phyloP scores from a whole-genome alignment of 192 early-diverging fungal species.

The Dissophora ornata region DNA sequence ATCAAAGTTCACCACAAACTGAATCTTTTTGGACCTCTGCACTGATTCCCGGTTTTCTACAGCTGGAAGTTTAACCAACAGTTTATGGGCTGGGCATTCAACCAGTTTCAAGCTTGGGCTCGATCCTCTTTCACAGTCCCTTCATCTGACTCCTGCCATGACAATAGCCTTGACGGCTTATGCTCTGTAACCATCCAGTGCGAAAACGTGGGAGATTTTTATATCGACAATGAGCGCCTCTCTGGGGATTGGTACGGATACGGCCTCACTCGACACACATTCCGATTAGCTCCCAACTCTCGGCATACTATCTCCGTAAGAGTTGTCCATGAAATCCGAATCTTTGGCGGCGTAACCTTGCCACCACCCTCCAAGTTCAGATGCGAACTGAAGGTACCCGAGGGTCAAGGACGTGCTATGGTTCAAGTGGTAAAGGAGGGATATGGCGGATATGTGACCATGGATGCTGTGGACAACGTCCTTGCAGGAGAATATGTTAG shows the following conservation, averaged over 20 bases:
- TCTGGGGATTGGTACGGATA: slow-evolving; percentile 77
- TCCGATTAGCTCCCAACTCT: slow-evolving; percentile 57
- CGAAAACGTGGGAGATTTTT: slow-evolving; percentile 70
- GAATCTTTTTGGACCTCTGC: no score
- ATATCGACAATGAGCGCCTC: slow-evolving; percentile 67
- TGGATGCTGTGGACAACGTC: slow-evolving; percentile 36
- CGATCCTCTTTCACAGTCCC: slow-evolving; percentile 44
- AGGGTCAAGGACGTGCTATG: not conserved
- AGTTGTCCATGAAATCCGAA: slow-evolving; percentile 73
- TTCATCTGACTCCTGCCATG: not conserved
- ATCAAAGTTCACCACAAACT: no score
- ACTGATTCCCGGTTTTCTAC: slow-evolving; percentile 21
- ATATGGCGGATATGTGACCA: slow-evolving; percentile 22
- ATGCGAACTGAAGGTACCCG: slow-evolving; percentile 17
- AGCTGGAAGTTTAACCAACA: slow-evolving; percentile 72
- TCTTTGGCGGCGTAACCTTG: slow-evolving; percentile 67
- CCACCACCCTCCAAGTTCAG: slow-evolving; percentile 47
- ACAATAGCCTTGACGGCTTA: slow-evolving; percentile 5
- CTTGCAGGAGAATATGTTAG: slow-evolving; percentile 52
- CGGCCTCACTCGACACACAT: slow-evolving; percentile 56
- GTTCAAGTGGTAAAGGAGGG: slow-evolving; percentile 35
- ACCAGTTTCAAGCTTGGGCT: slow-evolving; percentile 65
- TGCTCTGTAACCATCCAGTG: slow-evolving; percentile 55
- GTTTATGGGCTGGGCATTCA: slow-evolving; percentile 67
- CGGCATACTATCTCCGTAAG: slow-evolving; percentile 66